Conservation (phyloP, 257 asterid genomes). For the Apocynum venetum region DNA sequence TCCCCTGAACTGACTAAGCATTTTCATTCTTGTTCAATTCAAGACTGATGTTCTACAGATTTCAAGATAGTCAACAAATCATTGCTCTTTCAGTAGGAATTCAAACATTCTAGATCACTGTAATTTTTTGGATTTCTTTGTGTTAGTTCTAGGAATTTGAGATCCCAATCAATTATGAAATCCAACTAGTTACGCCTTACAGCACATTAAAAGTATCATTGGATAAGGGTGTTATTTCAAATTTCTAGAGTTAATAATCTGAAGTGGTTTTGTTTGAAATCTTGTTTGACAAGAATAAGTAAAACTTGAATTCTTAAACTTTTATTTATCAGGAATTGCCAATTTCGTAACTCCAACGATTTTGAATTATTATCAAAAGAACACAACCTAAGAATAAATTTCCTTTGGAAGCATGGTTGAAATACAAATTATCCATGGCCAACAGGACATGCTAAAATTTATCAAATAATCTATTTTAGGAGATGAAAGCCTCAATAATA, state of each 20-base stretch:
- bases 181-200: background rate
- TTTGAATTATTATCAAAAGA: background rate
- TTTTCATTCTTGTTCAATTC: background rate
- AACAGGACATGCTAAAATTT: background rate
- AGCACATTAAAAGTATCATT: background rate
- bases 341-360: background rate
- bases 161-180: background rate
- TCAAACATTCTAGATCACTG: background rate
- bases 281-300: background rate
- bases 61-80: background rate
- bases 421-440: background rate
- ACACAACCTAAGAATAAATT: background rate
- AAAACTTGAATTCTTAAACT: background rate
- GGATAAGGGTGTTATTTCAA: background rate
- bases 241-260: background rate
- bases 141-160: background rate
- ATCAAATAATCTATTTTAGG: background rate
- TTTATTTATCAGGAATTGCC: background rate
- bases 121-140: background rate
- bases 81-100: background rate
- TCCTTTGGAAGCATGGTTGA: background rate
- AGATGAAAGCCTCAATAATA: too few relatives aligned
- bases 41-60: background rate
- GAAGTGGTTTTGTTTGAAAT: background rate
- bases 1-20: background rate